Evolutionary conservation across 306 rosid species (phyloP).

Genomic region (Psophocarpus tetragonolobus): DNA sequence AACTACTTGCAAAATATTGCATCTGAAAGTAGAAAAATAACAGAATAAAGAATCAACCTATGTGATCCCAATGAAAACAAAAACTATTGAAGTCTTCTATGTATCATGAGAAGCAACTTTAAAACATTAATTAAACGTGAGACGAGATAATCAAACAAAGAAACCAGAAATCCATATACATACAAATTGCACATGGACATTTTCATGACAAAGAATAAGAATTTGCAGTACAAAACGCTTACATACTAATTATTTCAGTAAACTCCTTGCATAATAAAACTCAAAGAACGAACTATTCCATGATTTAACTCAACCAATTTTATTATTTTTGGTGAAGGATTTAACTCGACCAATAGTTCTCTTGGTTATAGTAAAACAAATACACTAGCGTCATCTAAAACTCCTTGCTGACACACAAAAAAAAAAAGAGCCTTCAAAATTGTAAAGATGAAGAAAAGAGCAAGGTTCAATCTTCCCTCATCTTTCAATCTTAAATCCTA

Average conservation of each 20-base stretch:
- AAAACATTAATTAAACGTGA: background rate
- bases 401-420: background rate
- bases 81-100: background rate
- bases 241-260: background rate
- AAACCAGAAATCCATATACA: background rate
- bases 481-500: constrained; percentile 24
- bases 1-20: background rate
- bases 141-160: background rate
- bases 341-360: background rate
- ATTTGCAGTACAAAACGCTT: background rate
- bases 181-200: background rate
- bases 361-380: constrained; percentile 8
- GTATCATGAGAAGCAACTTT: constrained; percentile 9
- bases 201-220: background rate
- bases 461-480: constrained; percentile 32
- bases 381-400: constrained; percentile 24
- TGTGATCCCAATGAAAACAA: constrained; percentile 11
- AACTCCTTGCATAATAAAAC: constrained; percentile 8
- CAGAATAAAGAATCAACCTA: constrained; percentile 9
- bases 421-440: constrained; percentile 14
- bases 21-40: constrained; percentile 24
- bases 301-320: background rate
- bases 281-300: constrained; percentile 9
- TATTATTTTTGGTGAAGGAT: too few relatives aligned
- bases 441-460: constrained; percentile 39